Conservation (phyloP, 202 grass and related monocot species). For the Carex sylvatica region DNA sequence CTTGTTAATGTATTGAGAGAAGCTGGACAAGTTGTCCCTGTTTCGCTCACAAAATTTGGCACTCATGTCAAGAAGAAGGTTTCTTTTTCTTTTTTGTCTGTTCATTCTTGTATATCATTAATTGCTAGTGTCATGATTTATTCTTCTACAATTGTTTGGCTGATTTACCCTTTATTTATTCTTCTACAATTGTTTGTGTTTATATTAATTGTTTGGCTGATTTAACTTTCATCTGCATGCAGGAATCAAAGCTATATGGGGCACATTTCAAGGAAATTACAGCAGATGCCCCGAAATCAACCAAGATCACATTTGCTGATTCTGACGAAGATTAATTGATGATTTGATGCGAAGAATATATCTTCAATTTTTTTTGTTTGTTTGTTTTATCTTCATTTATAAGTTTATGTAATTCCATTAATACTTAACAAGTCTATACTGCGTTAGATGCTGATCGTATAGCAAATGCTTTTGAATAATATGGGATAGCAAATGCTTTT, state of each 20-base stretch:
- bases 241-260: constrained; percentile 93
- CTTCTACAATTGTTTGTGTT: too few species aligned
- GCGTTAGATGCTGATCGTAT: background rate
- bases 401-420: background rate
- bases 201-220: background rate
- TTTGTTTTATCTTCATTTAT: background rate
- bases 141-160: background rate
- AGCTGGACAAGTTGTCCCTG: constrained; percentile 82
- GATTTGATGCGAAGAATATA: background rate
- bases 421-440: background rate
- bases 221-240: background rate
- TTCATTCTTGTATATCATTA: too few species aligned
- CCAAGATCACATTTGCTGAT: constrained; percentile 78
- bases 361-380: too few species aligned
- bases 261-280: constrained; percentile 88
- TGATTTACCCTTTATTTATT: background rate
- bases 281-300: constrained; percentile 80
- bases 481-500: too few species aligned
- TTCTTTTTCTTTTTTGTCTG: constrained; percentile 23
- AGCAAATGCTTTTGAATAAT: background rate
- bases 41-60: constrained; percentile 79
- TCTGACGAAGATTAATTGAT: constrained; percentile 66
- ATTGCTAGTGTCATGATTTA: too few species aligned
- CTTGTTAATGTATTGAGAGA: constrained; percentile 94
- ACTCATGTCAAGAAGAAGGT: constrained; percentile 99